These are phyloP conservation scores for Helotiales sp. DNA, from an alignment of 2,329 filamentous ascomycete genomes.

Conservation along the genomic window DNA sequence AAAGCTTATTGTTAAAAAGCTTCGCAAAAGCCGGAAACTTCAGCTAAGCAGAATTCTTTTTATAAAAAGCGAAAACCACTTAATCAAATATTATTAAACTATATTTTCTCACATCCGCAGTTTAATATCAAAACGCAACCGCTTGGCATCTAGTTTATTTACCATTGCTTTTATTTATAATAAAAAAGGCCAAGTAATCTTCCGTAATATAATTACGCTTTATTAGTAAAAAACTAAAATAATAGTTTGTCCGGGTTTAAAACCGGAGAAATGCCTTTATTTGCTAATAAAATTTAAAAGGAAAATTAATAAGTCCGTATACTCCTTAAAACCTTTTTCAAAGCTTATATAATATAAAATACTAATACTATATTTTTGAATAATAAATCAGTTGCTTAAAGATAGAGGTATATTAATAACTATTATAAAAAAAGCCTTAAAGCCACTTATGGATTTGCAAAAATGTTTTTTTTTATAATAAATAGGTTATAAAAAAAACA, in stretches of 20 bases:
- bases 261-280: slow-evolving; percentile 34
- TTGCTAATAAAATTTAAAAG: slow-evolving; percentile 16
- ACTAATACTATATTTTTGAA: slow-evolving; percentile 16
- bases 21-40: slow-evolving; percentile 13
- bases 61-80: slow-evolving; percentile 14
- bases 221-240: slow-evolving; percentile 31
- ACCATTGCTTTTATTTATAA: too few species aligned
- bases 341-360: slow-evolving; percentile 11
- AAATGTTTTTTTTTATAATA: slow-evolving; percentile 24
- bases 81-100: too few species aligned
- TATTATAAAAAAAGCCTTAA: slow-evolving; percentile 24
- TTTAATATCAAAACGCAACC: too few species aligned
- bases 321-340: slow-evolving; percentile 15
- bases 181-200: too few species aligned
- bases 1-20: slow-evolving; percentile 22
- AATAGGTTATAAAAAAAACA: slow-evolving; percentile 22
- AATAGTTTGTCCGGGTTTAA: slow-evolving; percentile 30
- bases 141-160: too few species aligned
- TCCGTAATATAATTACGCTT: too few species aligned
- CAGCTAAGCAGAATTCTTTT: slow-evolving; percentile 16
- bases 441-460: slow-evolving; percentile 16
- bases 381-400: slow-evolving; percentile 15
- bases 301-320: slow-evolving; percentile 26
- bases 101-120: too few species aligned
- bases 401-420: slow-evolving; percentile 23